Evolutionary conservation across 306 rosid species (phyloP).

Genomic region (Lotus japonicus): DNA sequence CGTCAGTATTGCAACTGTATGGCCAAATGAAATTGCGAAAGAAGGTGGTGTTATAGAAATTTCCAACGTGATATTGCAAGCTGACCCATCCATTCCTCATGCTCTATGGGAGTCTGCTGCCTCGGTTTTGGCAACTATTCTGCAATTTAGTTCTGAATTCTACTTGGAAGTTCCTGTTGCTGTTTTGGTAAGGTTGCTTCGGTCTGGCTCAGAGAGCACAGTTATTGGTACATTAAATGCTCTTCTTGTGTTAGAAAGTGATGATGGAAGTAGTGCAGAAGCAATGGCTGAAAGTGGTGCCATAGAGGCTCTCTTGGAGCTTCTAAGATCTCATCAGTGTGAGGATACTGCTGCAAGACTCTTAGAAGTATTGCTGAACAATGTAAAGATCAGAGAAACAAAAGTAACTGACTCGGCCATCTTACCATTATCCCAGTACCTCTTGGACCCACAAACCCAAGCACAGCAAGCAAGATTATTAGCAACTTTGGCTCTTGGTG

Average conservation of each 20-base stretch:
- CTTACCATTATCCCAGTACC: conserved; percentile 91
- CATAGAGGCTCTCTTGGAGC: conserved; percentile 92
- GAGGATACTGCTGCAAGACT: conserved; percentile 97
- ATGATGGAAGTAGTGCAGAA: conserved; percentile 89
- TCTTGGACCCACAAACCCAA: conserved; percentile 95
- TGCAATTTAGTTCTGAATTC: conserved; percentile 93
- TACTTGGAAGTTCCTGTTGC: conserved; percentile 95
- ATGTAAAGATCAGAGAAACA: conserved; percentile 90
- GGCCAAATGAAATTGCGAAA: conserved; percentile 99
- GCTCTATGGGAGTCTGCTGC: conserved; percentile 98
- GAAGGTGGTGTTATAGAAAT: conserved; percentile 89
- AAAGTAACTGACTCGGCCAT: conserved; percentile 87
- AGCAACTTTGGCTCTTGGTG: conserved; percentile 96
- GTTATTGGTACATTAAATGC: conserved; percentile 89
- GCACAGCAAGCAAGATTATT: conserved; percentile 94
- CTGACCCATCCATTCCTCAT: conserved; percentile 96
- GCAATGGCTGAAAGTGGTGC: conserved; percentile 99
- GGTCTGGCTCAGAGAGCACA: conserved; percentile 86
- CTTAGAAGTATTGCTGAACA: conserved; percentile 85
- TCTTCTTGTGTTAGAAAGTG: conserved; percentile 91
- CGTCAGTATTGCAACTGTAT: conserved; percentile 72
- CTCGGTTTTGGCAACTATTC: conserved; percentile 80
- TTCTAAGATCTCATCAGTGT: conserved; percentile 87
- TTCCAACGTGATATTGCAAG: conserved; percentile 84
- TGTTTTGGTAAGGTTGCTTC: conserved; percentile 92